phyloP scores from a whole-genome alignment of 2,329 filamentous ascomycete species.

The Colletotrichum cereale region DNA sequence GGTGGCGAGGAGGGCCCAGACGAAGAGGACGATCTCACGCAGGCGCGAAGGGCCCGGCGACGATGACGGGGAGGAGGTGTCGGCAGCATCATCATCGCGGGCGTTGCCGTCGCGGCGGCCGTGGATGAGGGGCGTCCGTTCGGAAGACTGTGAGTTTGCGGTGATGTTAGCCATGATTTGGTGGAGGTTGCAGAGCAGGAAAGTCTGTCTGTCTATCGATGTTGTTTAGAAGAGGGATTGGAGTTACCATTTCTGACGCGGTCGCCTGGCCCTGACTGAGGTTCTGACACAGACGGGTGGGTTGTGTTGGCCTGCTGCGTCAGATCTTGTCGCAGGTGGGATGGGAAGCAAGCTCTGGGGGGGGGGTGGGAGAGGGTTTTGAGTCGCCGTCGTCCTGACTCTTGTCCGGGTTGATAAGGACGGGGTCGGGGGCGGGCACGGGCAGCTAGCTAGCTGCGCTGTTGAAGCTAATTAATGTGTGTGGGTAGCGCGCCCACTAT shows the following conservation, averaged over 20 bases:
- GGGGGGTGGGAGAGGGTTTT: conserved; percentile 10
- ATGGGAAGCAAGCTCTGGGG: neutral
- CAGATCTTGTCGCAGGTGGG: conserved; percentile 23
- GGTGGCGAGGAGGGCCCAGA: conserved; percentile 87
- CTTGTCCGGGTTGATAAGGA: conserved; percentile 16
- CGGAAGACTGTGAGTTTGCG: conserved; percentile 57
- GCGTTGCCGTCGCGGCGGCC: conserved; percentile 43
- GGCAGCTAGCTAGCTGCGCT: neutral
- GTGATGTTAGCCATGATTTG: conserved; percentile 28
- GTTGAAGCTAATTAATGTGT: no score
- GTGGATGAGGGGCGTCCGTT: conserved; percentile 59
- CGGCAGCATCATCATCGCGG: conserved; percentile 47
- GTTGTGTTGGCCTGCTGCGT: conserved; percentile 7
- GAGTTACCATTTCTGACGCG: conserved; percentile 21
- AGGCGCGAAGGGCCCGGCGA: conserved; percentile 61
- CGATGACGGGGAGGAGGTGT: conserved; percentile 7
- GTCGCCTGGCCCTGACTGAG: neutral
- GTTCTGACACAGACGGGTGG: conserved; percentile 5
- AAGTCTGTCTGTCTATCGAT: neutral
- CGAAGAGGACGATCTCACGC: conserved; percentile 81
- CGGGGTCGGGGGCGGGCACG: neutral
- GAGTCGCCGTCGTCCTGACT: conserved; percentile 3
- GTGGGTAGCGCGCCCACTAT: no score
- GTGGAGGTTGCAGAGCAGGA: neutral
- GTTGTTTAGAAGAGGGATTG: neutral